Evolutionary conservation across 345 rosid species (phyloP).

Genomic region (Lenwebbia sp.): DNA sequence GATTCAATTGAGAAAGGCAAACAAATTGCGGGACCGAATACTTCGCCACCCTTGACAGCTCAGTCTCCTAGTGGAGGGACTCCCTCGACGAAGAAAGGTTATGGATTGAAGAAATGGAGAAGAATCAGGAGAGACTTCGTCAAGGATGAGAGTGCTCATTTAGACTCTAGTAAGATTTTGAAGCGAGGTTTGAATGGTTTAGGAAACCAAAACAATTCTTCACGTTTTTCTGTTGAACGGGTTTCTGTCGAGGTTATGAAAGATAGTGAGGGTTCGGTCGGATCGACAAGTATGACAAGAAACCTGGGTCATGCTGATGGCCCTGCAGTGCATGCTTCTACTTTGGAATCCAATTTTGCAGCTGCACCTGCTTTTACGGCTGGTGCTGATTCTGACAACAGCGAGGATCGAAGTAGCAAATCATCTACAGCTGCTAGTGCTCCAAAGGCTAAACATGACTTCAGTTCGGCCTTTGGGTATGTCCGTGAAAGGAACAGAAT

Average conservation of each 20-base stretch:
- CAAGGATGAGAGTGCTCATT: conserved; percentile 27
- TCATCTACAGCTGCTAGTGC: conserved; percentile 73
- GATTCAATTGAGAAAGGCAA: not conserved
- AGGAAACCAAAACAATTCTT: conserved; percentile 28
- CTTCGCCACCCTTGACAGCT: conserved; percentile 1
- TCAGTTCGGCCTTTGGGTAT: conserved; percentile 20
- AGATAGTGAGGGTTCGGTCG: conserved; percentile 29
- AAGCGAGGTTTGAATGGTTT: conserved; percentile 46
- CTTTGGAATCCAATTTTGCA: conserved; percentile 42
- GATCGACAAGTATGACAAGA: conserved; percentile 26
- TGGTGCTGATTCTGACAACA: conserved; percentile 50
- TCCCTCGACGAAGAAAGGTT: conserved; percentile 37
- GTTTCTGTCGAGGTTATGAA: conserved; percentile 16
- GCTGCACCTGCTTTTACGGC: conserved; percentile 32
- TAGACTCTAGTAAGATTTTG: conserved; percentile 39
- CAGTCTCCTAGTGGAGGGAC: not conserved
- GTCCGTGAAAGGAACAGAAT: conserved; percentile 29
- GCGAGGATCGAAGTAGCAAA: conserved; percentile 65
- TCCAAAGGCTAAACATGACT: conserved; percentile 36
- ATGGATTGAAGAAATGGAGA: conserved; percentile 81
- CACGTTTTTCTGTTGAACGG: conserved; percentile 16
- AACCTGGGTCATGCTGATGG: conserved; percentile 20
- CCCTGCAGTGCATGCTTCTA: conserved; percentile 16
- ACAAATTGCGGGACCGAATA: not conserved
- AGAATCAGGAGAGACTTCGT: conserved; percentile 51